Percentiles rank a stretch among this genome's conserved stretches.
These are phyloP conservation scores for Dimargaris cristalligena DNA, from an alignment of 192 early-diverging fungal species.

Conservation along the genomic window DNA sequence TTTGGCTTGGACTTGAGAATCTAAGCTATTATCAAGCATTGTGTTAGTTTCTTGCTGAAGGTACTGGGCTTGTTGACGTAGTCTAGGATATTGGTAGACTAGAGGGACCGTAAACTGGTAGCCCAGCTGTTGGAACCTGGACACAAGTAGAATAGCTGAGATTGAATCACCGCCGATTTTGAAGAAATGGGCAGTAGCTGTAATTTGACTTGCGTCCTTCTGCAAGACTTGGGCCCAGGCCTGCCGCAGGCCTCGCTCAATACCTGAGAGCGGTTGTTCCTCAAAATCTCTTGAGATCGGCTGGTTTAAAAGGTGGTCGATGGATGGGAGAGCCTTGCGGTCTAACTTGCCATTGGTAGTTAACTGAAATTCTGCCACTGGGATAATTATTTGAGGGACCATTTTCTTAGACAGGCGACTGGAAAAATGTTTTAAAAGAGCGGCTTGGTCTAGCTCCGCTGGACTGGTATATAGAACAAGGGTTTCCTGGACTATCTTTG, in stretches of 20 bases:
- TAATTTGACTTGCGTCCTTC: not conserved
- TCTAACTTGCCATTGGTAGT: not conserved
- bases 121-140: not conserved
- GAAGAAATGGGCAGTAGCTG: constrained; percentile 14
- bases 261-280: not conserved
- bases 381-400: not conserved
- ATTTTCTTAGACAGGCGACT: not conserved
- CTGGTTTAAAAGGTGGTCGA: no score
- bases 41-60: no score
- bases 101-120: not conserved
- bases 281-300: not conserved
- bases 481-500: constrained; percentile 9
- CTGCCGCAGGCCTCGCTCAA: not conserved
- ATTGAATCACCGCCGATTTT: constrained; percentile 21
- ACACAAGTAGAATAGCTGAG: constrained; percentile 8
- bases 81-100: not conserved
- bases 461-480: constrained; percentile 18
- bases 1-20: no score
- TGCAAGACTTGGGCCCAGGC: not conserved
- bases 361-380: not conserved
- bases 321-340: not conserved
- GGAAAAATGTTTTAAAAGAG: not conserved
- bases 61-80: no score
- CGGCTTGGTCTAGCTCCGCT: not conserved
- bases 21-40: no score